Evolutionary conservation across 2,329 filamentous ascomycete species (phyloP), one percentile per base, ranked within the genome.

Genomic region (Colletotrichum musae): DNA sequence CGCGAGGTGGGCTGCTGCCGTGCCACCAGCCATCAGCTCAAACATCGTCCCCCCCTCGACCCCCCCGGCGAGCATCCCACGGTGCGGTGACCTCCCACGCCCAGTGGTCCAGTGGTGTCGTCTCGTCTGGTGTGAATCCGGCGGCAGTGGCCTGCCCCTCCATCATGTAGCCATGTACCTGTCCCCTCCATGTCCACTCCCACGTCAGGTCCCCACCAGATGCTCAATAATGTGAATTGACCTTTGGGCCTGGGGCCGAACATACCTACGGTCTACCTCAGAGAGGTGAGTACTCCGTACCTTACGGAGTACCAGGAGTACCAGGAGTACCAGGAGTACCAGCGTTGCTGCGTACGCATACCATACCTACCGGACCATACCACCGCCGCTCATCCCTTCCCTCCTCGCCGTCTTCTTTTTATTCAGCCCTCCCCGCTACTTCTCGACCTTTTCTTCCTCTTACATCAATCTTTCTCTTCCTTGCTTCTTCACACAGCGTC

Each of bases 381-480:
- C 64, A 62, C 62, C 59, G 61, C 68, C 47, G n/a, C 39, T 68
- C 54, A 57, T 50, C 58, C 62, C 51, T 15, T 61, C 56, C 26
- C 48, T 56, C 56, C 48, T 54, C 61, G 28, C 51, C 63, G 28
- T 24, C 32, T 24, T 43, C 57, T 39, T 60, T 70, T 53, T 61
- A 70, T 57, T 52, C 45, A 28, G 45, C 48, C 28, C 56, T 51
- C 56, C 28, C 59, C 63, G 48, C 62, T 67, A 39, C 50, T 45
- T 41, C 48, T 32, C 39, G 43, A 67, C 45, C 66, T 61, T 51
- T 65, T 69, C 70, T 64, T 65, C 61, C 61, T 43, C 72, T 72
- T 72, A 71, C 13, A 15, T n/a, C 64, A 72, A 73, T 72, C 74
- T 67, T 73, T 75, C 74, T 72, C 71, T 75, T 73, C 73, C 72